Evolutionary conservation across 106 monocot species (phyloP).

Genomic region (Allium sativum): DNA sequence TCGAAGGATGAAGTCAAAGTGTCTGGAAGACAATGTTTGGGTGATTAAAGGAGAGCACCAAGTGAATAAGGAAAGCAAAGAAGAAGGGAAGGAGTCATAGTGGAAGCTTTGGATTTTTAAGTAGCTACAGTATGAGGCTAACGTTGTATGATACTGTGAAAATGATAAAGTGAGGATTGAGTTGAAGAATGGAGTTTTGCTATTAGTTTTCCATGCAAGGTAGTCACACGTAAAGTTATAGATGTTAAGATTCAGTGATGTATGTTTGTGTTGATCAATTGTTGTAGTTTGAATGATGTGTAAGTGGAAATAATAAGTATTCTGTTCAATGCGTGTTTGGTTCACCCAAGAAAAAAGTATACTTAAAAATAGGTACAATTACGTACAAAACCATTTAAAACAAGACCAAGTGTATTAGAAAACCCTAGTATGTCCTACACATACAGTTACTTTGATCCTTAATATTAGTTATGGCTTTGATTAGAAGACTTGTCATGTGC

Average conservation of each 20-base stretch:
- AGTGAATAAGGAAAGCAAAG: conserved; percentile 15
- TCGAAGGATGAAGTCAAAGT: conserved; percentile 71
- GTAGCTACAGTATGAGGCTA: conserved; percentile 42
- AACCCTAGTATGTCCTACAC: too few relatives aligned
- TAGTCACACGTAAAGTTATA: conserved; percentile 41
- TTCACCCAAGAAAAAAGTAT: too few relatives aligned
- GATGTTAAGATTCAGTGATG: conserved; percentile 31
- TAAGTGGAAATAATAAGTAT: too few relatives aligned
- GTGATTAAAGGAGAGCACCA: conserved; percentile 39
- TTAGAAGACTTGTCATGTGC: too few relatives aligned
- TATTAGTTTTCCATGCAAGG: conserved; percentile 27
- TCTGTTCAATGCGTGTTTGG: too few relatives aligned
- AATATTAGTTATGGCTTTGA: too few relatives aligned
- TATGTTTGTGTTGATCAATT: too few relatives aligned
- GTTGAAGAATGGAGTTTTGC: conserved; percentile 64
- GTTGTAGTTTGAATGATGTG: too few relatives aligned
- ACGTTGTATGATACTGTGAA: conserved; percentile 53
- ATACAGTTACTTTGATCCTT: too few relatives aligned
- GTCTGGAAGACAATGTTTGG: conserved; percentile 54
- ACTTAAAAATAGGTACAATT: too few relatives aligned
- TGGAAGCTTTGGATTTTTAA: conserved; percentile 26
- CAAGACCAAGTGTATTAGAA: too few relatives aligned
- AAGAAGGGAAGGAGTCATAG: conserved; percentile 15
- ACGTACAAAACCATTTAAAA: too few relatives aligned
- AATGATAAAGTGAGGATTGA: conserved; percentile 55